Conservation (phyloP, 768 basidiomycete genomes). For the Hemileccinum rubropunctum region DNA sequence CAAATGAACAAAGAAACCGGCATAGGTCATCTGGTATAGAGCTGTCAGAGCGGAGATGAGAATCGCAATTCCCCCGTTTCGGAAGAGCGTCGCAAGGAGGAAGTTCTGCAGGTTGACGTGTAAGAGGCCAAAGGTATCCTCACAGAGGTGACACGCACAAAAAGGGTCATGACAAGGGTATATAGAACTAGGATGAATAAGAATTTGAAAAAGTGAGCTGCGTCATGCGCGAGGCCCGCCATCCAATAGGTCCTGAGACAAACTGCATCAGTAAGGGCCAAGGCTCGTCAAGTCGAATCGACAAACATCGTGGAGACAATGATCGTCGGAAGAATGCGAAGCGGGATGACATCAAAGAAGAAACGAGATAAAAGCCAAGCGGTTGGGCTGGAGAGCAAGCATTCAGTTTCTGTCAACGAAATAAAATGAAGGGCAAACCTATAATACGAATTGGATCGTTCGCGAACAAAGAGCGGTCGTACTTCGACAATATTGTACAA, state of each 20-base stretch:
- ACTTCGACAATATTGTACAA: slow-evolving; percentile 84
- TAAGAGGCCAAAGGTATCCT: neutral
- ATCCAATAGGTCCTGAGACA: slow-evolving; percentile 81
- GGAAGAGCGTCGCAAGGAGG: slow-evolving; percentile 79
- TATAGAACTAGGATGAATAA: slow-evolving; percentile 85
- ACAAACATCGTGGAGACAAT: slow-evolving; percentile 80
- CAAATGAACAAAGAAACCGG: slow-evolving; percentile 92
- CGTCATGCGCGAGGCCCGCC: slow-evolving; percentile 80
- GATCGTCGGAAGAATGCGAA: slow-evolving; percentile 87
- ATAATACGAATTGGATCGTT: slow-evolving; percentile 83
- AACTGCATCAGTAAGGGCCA: slow-evolving; percentile 4
- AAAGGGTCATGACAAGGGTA: slow-evolving; percentile 82
- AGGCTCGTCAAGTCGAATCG: neutral
- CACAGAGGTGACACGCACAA: slow-evolving; percentile 45
- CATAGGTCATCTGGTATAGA: slow-evolving; percentile 83
- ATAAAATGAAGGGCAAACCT: slow-evolving; percentile 44
- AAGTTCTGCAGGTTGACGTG: slow-evolving; percentile 63
- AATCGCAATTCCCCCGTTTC: slow-evolving; percentile 88
- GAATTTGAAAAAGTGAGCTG: slow-evolving; percentile 92
- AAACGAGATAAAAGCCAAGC: slow-evolving; percentile 90
- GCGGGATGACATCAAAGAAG: slow-evolving; percentile 85
- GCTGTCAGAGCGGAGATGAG: slow-evolving; percentile 76
- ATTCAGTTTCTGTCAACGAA: neutral
- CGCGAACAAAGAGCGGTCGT: slow-evolving; percentile 84
- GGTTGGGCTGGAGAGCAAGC: slow-evolving; percentile 55